Base-by-base conservation (phyloP, 164 flowering plant species). In the Tetrastigma voinierianum region DNA sequence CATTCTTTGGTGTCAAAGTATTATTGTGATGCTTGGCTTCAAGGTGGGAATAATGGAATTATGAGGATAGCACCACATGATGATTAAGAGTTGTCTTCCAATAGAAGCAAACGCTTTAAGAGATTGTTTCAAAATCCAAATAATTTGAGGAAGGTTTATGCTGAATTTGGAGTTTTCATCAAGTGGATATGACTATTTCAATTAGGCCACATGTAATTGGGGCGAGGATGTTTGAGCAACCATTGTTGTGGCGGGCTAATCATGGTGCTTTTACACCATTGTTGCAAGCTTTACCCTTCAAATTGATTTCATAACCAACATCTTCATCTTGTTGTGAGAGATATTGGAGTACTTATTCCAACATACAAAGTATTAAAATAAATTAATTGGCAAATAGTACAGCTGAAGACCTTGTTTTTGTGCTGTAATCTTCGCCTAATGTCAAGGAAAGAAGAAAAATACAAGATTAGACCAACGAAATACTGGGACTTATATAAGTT, bases 271-370 rank as follows among this genome's bases (percentile, higher is more conserved):
- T 17, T 12, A 10, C 67, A 4, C 67, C 67, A 24, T 24, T 9
- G 4, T 47, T 52, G 11, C 59, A 40, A 17, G n/a, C 13, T 1
- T 16, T 65, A 52, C 25, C 59, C 2, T 15, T 65, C 9, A 51
- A 51, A 12, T 25, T 65, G 32, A 21, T 65, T 65, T 59, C 51
- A 2, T 52, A 65, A n/a, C 51, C 68, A 19, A 17, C 23, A 54
- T 65, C 60, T 21, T 65, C 60, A 16, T 61, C 57, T 10, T 64
- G 46, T 64, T 51, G 47, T 40, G 67, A 64, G 57, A 32, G 58
- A 32, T 46, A 61, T 19, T 61, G 64, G 64, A 61, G 56, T 44
- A 64, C 67, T 24, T 51, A 51, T n/a, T 49, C 55, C 6, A 45
- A 24, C 9, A 64, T 64, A 46, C 18, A 61, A 17, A 17, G 46